Percentiles rank a stretch among this genome's conserved stretches.
phyloP scores from a whole-genome alignment of 2,329 filamentous ascomycete genomes.

The Fusarium sp. region DNA sequence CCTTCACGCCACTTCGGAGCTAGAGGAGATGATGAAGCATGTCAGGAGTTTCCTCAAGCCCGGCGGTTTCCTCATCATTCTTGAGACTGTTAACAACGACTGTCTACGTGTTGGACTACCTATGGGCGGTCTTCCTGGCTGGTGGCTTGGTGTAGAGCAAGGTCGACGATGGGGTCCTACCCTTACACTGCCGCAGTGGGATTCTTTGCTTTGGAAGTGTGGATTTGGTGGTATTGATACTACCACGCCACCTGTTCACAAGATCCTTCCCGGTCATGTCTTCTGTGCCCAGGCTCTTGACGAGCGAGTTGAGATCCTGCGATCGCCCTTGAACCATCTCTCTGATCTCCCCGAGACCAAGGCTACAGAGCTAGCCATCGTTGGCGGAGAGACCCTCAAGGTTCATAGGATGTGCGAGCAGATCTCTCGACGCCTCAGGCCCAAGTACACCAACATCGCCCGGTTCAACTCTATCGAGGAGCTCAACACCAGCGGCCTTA shows the following conservation, averaged over 20 bases:
- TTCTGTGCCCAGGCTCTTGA: slow-evolving; percentile 1
- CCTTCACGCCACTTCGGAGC: neutral
- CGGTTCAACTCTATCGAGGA: neutral
- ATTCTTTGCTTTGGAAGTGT: neutral
- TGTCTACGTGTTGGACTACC: neutral
- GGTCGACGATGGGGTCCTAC: neutral
- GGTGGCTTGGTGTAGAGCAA: neutral
- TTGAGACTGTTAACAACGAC: neutral
- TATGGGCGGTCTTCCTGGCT: slow-evolving; percentile 1
- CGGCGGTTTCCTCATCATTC: neutral
- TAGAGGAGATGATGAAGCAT: neutral
- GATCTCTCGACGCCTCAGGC: neutral
- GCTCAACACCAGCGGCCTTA: neutral
- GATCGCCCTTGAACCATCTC: accelerated
- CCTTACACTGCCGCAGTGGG: neutral
- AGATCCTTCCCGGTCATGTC: neutral
- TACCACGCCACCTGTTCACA: neutral
- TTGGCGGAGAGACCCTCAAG: neutral
- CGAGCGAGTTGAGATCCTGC: neutral
- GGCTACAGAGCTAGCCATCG: neutral
- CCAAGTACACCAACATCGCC: accelerated
- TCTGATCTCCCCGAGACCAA: neutral
- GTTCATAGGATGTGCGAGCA: neutral
- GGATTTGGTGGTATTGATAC: neutral
- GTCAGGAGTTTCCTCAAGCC: neutral